These are phyloP conservation scores for Dryas alaskensis DNA, from an alignment of 306 rosid species.

Conservation along the genomic window DNA sequence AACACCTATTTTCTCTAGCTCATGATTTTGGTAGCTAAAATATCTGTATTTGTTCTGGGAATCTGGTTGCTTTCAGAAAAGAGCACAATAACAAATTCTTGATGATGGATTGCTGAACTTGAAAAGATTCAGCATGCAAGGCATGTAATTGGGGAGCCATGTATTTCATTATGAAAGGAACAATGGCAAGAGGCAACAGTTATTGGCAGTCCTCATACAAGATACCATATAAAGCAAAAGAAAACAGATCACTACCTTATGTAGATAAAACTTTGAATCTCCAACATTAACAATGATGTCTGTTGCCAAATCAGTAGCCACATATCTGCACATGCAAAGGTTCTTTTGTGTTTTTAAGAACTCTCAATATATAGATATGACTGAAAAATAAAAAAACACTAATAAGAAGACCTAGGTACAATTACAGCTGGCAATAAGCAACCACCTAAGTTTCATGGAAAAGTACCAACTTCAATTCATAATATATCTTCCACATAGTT, in stretches of 20 bases:
- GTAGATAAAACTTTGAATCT: constrained; percentile 72
- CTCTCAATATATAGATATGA: not conserved
- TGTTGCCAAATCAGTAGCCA: constrained; percentile 78
- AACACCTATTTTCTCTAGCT: not conserved
- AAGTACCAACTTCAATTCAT: not conserved
- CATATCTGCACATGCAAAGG: constrained; percentile 58
- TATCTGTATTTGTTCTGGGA: not conserved
- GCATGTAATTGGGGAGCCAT: not conserved
- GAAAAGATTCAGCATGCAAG: not conserved
- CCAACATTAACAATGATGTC: constrained; percentile 63
- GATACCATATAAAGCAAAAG: not conserved
- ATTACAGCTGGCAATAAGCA: not conserved
- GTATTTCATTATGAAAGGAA: constrained; percentile 4
- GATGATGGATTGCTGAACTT: not conserved
- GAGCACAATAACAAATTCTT: not conserved
- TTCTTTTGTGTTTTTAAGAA: not conserved
- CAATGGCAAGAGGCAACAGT: not conserved
- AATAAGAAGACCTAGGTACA: not conserved
- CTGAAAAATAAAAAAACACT: too few species aligned
- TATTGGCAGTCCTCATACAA: not conserved
- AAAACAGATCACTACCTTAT: constrained; percentile 57
- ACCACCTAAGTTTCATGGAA: not conserved
- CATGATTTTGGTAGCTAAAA: not conserved
- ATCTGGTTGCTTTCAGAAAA: not conserved
- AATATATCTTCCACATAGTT: not conserved